Conservation (phyloP, 148 eudicot genomes). For the Diospyros kaki region DNA sequence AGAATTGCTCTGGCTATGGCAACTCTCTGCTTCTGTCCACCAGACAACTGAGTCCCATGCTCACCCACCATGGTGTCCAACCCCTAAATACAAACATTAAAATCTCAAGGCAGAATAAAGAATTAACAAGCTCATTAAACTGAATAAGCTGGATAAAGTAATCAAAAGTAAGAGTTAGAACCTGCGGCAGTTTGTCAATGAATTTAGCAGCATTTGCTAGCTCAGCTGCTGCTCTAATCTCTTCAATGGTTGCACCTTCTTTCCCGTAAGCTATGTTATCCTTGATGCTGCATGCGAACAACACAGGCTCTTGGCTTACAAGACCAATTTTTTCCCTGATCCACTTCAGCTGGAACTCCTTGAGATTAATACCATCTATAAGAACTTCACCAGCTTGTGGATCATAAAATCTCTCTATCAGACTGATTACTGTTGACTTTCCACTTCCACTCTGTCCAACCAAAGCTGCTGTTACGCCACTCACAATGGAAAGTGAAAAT, state of each 20-base stretch:
- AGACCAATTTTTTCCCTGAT: conserved; percentile 60
- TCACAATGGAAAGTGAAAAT: conserved; percentile 43
- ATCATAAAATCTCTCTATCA: conserved; percentile 73
- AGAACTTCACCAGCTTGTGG: conserved; percentile 63
- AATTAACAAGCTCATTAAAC: not conserved
- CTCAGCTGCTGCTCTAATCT: conserved; percentile 56
- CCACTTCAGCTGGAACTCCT: conserved; percentile 62
- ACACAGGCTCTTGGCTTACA: conserved; percentile 75
- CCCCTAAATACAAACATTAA: conserved; percentile 32
- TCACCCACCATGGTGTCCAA: conserved; percentile 72
- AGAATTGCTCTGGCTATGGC: conserved; percentile 78
- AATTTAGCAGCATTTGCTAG: conserved; percentile 65
- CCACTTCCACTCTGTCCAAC: conserved; percentile 79
- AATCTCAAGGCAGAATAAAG: not conserved
- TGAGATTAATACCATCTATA: conserved; percentile 56
- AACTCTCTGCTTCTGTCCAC: conserved; percentile 79
- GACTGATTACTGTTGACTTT: conserved; percentile 64
- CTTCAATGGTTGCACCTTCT: conserved; percentile 46
- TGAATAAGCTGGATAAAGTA: not conserved
- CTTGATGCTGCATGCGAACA: conserved; percentile 52
- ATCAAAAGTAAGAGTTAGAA: not conserved
- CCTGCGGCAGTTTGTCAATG: conserved; percentile 63
- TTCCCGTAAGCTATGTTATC: conserved; percentile 71
- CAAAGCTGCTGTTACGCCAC: conserved; percentile 65
- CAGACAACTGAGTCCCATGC: conserved; percentile 71